These are phyloP conservation scores for Fomitopsis palustris DNA, from an alignment of 1,284 basidiomycete species.

Conservation along the genomic window DNA sequence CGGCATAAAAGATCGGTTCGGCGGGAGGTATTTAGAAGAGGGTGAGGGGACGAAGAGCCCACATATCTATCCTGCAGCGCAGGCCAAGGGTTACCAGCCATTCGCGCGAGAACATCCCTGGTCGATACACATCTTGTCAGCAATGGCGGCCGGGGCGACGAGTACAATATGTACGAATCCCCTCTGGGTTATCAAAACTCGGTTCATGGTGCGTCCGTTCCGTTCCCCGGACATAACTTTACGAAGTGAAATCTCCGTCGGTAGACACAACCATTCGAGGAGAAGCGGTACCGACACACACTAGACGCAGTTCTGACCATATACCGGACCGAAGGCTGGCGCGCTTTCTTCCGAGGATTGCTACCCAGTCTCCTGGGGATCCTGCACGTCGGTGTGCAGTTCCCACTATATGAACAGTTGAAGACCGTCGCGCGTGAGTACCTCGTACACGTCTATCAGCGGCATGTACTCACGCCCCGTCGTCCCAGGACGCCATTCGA, in stretches of 20 bases:
- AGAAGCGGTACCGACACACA: constrained; percentile 81
- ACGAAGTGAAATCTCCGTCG: constrained; percentile 1
- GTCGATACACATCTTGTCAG: constrained; percentile 85
- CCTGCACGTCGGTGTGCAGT: constrained; percentile 90
- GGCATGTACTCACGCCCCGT: neutral
- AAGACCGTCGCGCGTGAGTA: constrained; percentile 80
- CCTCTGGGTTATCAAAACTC: constrained; percentile 95
- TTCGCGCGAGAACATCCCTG: constrained; percentile 74
- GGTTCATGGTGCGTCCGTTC: constrained; percentile 84
- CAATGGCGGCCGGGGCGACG: constrained; percentile 88
- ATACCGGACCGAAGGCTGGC: constrained; percentile 78
- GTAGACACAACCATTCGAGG: constrained; percentile 74
- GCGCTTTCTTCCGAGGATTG: constrained; percentile 90
- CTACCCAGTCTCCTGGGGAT: constrained; percentile 89
- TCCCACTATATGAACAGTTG: constrained; percentile 91
- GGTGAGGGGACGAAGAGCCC: constrained; percentile 29
- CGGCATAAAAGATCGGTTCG: constrained; percentile 81
- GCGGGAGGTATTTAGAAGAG: constrained; percentile 53
- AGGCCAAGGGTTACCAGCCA: constrained; percentile 78
- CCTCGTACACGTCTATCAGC: neutral
- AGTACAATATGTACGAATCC: constrained; percentile 93
- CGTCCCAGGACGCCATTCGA: constrained; percentile 46
- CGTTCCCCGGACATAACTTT: neutral
- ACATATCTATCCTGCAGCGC: constrained; percentile 73
- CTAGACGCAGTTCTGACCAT: constrained; percentile 85